These are phyloP conservation scores for Phytophthora pistaciae DNA, from an alignment of 352 stramenopile genomes.

Conservation along the genomic window DNA sequence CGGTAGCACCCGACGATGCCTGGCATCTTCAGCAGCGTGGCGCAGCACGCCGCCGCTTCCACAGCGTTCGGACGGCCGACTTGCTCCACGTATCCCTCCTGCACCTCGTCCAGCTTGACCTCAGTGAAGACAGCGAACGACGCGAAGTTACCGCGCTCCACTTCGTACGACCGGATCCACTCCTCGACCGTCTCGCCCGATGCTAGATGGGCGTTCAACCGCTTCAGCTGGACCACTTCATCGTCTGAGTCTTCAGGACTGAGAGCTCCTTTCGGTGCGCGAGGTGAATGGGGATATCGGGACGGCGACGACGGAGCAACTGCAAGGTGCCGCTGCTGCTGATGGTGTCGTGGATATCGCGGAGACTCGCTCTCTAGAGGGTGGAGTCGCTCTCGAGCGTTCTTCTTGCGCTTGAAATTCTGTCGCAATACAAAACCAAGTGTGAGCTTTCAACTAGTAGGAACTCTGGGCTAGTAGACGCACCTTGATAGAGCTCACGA, in stretches of 20 bases:
- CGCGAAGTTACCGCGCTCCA: constrained; percentile 68
- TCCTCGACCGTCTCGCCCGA: constrained; percentile 57
- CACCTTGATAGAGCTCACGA: constrained; percentile 24
- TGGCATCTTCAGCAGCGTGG: constrained; percentile 82
- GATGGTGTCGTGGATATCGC: constrained; percentile 16
- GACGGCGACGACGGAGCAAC: constrained; percentile 19
- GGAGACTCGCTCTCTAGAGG: constrained; percentile 43
- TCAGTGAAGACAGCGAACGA: constrained; percentile 85
- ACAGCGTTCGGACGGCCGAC: constrained; percentile 72
- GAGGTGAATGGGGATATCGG: constrained; percentile 19
- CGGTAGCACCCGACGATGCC: constrained; percentile 79
- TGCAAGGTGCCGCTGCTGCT: constrained; percentile 32
- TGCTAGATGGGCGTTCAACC: constrained; percentile 47
- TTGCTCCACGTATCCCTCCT: constrained; percentile 54
- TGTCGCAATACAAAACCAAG: constrained; percentile 7
- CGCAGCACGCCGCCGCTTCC: constrained; percentile 78
- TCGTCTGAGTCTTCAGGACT: constrained; percentile 30
- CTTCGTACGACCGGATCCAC: constrained; percentile 80
- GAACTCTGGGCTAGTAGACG: neutral
- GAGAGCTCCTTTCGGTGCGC: constrained; percentile 4
- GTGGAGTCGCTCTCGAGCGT: constrained; percentile 52
- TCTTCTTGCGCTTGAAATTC: constrained; percentile 65
- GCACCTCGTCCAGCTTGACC: constrained; percentile 82
- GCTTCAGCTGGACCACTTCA: constrained; percentile 52
- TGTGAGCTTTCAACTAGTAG: no score